Evolutionary conservation across 1,284 basidiomycete genomes (phyloP).

Genomic region (Ganoderma boninense): DNA sequence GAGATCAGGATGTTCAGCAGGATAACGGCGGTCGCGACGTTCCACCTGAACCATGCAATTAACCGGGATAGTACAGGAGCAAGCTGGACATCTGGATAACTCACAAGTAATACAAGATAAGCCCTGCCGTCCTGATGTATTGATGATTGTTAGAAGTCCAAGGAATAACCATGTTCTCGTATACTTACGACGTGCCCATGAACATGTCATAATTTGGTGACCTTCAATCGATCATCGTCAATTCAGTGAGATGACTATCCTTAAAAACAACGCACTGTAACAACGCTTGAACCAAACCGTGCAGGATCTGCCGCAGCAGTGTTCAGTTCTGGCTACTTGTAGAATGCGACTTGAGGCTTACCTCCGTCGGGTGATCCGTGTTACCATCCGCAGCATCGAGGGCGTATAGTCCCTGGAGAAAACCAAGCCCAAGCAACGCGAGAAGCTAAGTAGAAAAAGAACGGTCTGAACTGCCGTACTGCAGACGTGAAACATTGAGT

Average conservation of each 20-base stretch:
- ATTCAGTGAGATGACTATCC: background rate
- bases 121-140: slow-evolving; percentile 64
- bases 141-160: background rate
- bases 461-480: background rate
- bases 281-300: slow-evolving; percentile 83
- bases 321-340: background rate
- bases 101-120: slow-evolving; percentile 85
- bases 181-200: slow-evolving; percentile 51
- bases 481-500: slow-evolving; percentile 14
- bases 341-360: slow-evolving; percentile 35
- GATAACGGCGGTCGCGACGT: slow-evolving; percentile 85
- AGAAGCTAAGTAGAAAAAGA: slow-evolving; percentile 59
- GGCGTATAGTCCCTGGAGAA: slow-evolving; percentile 87
- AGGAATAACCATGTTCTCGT: background rate
- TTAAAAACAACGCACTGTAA: slow-evolving; percentile 63
- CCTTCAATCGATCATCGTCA: slow-evolving; percentile 46
- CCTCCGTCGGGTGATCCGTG: slow-evolving; percentile 59
- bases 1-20: slow-evolving; percentile 96
- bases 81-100: slow-evolving; percentile 41
- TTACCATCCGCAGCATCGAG: slow-evolving; percentile 91
- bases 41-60: slow-evolving; percentile 67
- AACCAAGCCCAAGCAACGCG: slow-evolving; percentile 85
- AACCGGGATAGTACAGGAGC: background rate
- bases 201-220: slow-evolving; percentile 84
- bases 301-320: slow-evolving; percentile 59